These are phyloP conservation scores for Curvularia lunata DNA, from an alignment of 2,329 filamentous ascomycete genomes.

Conservation along the genomic window DNA sequence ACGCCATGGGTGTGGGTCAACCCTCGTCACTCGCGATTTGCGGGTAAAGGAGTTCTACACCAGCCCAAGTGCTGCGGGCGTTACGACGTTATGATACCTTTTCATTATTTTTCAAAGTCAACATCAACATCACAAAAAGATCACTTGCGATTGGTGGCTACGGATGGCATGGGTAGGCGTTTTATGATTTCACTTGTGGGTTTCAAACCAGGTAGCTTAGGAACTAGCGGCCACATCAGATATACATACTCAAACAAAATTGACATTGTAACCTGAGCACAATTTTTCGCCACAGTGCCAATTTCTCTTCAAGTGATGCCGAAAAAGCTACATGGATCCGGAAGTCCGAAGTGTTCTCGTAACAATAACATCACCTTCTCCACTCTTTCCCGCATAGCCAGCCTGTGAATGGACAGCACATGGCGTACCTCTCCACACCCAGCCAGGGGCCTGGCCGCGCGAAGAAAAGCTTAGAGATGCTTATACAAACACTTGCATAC, in stretches of 20 bases:
- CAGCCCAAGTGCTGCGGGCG: conserved; percentile 5
- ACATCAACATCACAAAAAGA: conserved; percentile 31
- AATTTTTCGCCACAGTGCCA: background rate
- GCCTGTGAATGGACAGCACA: background rate
- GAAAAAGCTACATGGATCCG: background rate
- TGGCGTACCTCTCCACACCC: background rate
- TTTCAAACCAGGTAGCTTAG: background rate
- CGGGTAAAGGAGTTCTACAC: background rate
- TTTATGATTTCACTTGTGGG: conserved; percentile 1
- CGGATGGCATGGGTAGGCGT: conserved; percentile 21
- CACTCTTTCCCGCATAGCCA: background rate
- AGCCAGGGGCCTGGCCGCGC: background rate
- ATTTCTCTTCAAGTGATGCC: background rate
- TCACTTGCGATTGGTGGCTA: conserved; percentile 12
- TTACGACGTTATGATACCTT: conserved; percentile 32
- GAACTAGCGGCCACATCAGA: background rate
- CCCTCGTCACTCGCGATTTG: background rate
- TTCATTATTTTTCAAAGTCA: conserved; percentile 20
- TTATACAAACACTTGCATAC: background rate
- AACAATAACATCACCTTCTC: background rate
- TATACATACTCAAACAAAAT: background rate
- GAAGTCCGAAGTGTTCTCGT: background rate
- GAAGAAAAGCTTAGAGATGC: background rate
- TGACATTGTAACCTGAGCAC: background rate
- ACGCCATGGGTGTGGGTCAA: background rate